Evolutionary conservation across 371 early-diverging fungal genomes (phyloP).

Genomic region (Batrachochytrium dendrobatidis): DNA sequence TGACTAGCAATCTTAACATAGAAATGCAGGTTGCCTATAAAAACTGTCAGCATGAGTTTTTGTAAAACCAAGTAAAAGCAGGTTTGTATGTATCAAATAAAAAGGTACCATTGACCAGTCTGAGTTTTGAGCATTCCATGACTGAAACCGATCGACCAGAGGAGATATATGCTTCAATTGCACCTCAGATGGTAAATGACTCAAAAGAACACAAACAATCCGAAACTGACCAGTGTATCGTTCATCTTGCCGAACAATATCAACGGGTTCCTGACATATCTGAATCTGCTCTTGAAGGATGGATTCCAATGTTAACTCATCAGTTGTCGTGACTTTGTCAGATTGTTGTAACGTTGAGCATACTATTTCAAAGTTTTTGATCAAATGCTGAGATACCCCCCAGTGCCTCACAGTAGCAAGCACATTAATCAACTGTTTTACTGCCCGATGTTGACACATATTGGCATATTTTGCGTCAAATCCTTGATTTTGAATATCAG

Average conservation of each 20-base stretch:
- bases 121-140: no score
- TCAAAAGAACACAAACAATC: neutral
- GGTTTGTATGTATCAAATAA: no score
- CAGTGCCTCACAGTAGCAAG: neutral
- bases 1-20: neutral
- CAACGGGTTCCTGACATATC: neutral
- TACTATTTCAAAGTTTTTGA: neutral
- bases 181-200: no score
- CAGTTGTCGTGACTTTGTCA: neutral
- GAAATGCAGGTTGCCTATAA: no score
- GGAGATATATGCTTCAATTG: no score
- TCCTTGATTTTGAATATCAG: neutral
- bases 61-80: no score
- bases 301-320: neutral
- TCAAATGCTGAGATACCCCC: neutral
- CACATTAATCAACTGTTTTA: neutral
- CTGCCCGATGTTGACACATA: no score
- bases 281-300: neutral
- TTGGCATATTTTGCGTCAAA: neutral
- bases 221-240: neutral
- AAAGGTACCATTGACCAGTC: no score
- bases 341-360: neutral
- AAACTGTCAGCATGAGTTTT: no score
- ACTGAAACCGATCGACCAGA: no score
- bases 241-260: slow-evolving; percentile 1